These are phyloP conservation scores for Suillus sp. DNA, from an alignment of 768 basidiomycete species.

Conservation along the genomic window DNA sequence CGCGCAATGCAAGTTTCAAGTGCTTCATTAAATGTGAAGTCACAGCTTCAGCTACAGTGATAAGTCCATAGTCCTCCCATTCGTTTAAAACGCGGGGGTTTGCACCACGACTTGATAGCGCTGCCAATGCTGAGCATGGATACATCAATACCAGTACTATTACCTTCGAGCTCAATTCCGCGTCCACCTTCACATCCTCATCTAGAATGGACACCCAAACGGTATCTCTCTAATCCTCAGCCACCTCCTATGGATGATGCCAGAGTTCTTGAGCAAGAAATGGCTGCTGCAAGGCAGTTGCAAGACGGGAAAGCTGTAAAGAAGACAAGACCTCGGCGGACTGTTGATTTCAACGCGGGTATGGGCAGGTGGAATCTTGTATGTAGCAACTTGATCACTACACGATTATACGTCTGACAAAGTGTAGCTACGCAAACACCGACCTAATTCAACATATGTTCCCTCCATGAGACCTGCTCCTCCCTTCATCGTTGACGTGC, in stretches of 20 bases:
- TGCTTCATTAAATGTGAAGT: not conserved
- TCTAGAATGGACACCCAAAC: constrained; percentile 76
- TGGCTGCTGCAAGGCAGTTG: constrained; percentile 69
- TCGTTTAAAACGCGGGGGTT: not conserved
- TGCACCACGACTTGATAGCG: not conserved
- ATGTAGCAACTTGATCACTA: constrained; percentile 28
- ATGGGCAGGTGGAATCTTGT: constrained; percentile 87
- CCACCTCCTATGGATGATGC: constrained; percentile 82
- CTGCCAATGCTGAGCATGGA: constrained; percentile 18
- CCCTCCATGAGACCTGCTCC: constrained; percentile 82
- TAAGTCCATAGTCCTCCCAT: not conserved
- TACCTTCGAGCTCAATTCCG: constrained; percentile 48
- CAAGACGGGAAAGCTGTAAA: constrained; percentile 83
- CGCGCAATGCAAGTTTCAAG: constrained; percentile 1
- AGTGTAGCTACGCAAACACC: constrained; percentile 68
- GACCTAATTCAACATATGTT: constrained; percentile 76
- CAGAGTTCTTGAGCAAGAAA: constrained; percentile 74
- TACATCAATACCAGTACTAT: constrained; percentile 50
- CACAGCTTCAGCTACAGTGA: not conserved
- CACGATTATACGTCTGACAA: constrained; percentile 1
- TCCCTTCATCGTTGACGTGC: constrained; percentile 87
- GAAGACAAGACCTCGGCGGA: constrained; percentile 90
- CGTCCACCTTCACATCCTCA: constrained; percentile 40
- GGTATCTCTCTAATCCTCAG: constrained; percentile 64
- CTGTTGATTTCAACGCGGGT: constrained; percentile 92